Conservation (phyloP, 305 asterid species). For the Plantago rigida region DNA sequence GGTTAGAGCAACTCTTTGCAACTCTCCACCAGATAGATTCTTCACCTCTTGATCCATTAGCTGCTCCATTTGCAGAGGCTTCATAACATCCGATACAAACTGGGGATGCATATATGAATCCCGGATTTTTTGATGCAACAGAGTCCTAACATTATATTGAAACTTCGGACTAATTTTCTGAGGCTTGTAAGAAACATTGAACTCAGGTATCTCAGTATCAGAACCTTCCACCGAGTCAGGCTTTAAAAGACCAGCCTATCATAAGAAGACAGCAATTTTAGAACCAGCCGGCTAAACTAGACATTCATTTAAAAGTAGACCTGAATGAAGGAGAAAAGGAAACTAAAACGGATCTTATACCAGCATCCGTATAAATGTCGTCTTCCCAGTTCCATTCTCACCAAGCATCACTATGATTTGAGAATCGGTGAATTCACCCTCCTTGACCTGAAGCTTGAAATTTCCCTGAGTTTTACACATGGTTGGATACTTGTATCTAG, state of each 20-base stretch:
- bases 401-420: conserved; percentile 97
- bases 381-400: conserved; percentile 96
- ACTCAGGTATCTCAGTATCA: conserved; percentile 80
- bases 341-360: conserved; percentile 25
- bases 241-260: conserved; percentile 83
- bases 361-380: conserved; percentile 93
- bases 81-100: conserved; percentile 89
- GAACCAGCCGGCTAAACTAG: conserved; percentile 11
- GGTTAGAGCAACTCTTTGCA: conserved; percentile 31
- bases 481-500: conserved; percentile 78
- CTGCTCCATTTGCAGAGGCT: conserved; percentile 89
- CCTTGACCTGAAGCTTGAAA: conserved; percentile 73
- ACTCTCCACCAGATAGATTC: conserved; percentile 95
- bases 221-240: conserved; percentile 72
- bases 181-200: conserved; percentile 90
- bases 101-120: conserved; percentile 89
- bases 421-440: conserved; percentile 97
- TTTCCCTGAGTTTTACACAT: conserved; percentile 85
- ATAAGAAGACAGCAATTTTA: conserved; percentile 15
- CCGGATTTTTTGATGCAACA: conserved; percentile 71
- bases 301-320: background rate
- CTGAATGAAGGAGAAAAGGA: no score
- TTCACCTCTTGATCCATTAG: conserved; percentile 90
- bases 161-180: conserved; percentile 90
- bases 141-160: conserved; percentile 54